Base-by-base conservation (phyloP, 805 yeast genomes). In the Ogataea chonburiensis region DNA sequence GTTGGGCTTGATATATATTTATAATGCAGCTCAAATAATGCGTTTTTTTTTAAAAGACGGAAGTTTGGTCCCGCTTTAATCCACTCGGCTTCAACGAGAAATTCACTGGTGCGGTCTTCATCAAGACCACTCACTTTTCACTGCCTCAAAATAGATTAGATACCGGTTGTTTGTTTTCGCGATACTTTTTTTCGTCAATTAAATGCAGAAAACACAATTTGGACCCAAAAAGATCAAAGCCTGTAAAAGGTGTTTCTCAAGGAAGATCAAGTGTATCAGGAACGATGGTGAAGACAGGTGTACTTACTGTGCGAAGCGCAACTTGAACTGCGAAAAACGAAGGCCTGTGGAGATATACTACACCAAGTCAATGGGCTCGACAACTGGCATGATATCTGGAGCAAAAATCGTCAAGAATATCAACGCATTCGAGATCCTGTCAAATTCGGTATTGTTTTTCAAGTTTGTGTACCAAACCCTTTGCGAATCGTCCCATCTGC, bases 211-310 rank as follows among this genome's bases (percentile, higher is more conserved):
- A 17, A 19, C 23, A 5, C 26, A 20, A 11, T 37, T 37, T 21
- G 40, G 40, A 4, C 40, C 40, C 7, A 34, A 23, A 17, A 30
- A 24, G 15, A 22, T 36, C 15, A 37, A 37, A 28, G 40, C 40
- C 7, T 37, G 40, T 19, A 24, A 31, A 17, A 18, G 10, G 12
- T 37, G 40, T 15, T 37, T 24, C 17, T 3, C 18, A 10, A 25
- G 31, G 15, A 37, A 37, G 16, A 14, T 19, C 19, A 28, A 21
- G 4, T 37, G 40, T 31, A 19, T 31, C 5, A 19, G 40, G 16
- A 17, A 21, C 7, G 34, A 29, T 4, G 17, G 29, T 4, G 11
- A 18, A 6, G 16, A 7, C 14, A 8, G n/a, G 21, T 37, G 40
- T 14, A 20, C 12, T 10, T 15, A 19, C 6, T 37, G 40, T 22